Evolutionary conservation across 1,284 basidiomycete genomes (phyloP).

Genomic region (Ceratobasidium papillatum): DNA sequence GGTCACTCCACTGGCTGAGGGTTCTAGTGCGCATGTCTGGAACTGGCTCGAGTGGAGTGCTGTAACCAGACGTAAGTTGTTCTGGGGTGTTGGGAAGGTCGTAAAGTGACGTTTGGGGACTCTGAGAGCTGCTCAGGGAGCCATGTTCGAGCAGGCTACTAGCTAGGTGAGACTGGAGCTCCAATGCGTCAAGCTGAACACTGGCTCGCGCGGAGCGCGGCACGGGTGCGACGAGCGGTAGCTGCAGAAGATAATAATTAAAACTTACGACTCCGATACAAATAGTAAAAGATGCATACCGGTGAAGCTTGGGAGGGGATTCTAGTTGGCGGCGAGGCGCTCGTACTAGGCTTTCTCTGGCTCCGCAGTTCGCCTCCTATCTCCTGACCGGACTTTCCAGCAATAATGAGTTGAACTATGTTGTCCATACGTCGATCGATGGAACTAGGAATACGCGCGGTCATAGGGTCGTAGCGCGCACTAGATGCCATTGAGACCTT

Average conservation of each 20-base stretch:
- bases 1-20: slow-evolving; percentile 10
- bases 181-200: slow-evolving; percentile 24
- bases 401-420: slow-evolving; percentile 34
- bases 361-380: slow-evolving; percentile 24
- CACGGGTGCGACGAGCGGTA: slow-evolving; percentile 30
- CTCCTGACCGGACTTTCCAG: slow-evolving; percentile 33
- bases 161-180: slow-evolving; percentile 26
- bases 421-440: slow-evolving; percentile 36
- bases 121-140: neutral
- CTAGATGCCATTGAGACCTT: slow-evolving; percentile 10
- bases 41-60: slow-evolving; percentile 4
- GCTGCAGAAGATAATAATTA: neutral
- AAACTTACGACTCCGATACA: neutral
- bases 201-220: slow-evolving; percentile 31
- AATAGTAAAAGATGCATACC: neutral
- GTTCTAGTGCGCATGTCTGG: slow-evolving; percentile 16
- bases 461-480: slow-evolving; percentile 25
- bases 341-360: neutral
- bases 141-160: slow-evolving; percentile 1
- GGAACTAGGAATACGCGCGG: slow-evolving; percentile 7
- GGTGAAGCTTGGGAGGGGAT: neutral
- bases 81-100: slow-evolving; percentile 25
- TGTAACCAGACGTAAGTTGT: slow-evolving; percentile 26
- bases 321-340: neutral
- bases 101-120: slow-evolving; percentile 10